Conservation (phyloP, 129 eudicot species). For the Escallonia herrerae region DNA sequence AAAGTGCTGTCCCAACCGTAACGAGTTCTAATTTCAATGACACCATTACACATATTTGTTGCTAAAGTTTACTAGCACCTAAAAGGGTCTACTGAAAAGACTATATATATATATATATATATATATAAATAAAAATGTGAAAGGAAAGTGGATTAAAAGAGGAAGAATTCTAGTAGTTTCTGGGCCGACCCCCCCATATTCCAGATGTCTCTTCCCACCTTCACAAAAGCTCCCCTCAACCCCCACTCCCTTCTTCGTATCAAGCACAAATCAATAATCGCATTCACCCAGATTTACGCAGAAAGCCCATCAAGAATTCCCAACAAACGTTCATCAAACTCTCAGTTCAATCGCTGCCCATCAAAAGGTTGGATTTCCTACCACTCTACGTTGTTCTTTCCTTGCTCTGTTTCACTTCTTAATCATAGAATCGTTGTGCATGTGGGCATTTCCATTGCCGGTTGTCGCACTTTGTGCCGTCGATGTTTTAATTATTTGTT, state of each 20-base stretch:
- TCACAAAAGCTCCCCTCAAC: constrained; percentile 5
- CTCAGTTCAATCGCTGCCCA: background rate
- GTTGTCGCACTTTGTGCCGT: too few relatives aligned
- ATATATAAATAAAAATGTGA: background rate
- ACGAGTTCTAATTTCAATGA: too few relatives aligned
- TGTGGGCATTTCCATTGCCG: too few relatives aligned
- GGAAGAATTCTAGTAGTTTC: constrained; percentile 17
- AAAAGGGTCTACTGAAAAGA: background rate
- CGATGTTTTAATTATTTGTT: too few relatives aligned
- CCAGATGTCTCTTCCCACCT: constrained; percentile 18
- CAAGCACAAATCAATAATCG: background rate
- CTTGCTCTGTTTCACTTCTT: background rate
- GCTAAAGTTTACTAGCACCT: too few relatives aligned
- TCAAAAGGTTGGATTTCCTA: background rate
- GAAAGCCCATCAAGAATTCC: background rate
- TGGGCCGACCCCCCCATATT: constrained; percentile 8
- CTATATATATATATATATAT: too few relatives aligned
- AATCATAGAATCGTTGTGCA: background rate
- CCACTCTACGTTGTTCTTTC: too few relatives aligned
- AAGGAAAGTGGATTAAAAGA: background rate
- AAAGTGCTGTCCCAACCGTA: too few relatives aligned
- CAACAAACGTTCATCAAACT: background rate
- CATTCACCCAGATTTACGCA: background rate
- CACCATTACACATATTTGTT: too few relatives aligned
- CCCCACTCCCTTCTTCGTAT: background rate